phyloP scores from a whole-genome alignment of 176 grass and related monocot species.

The Triticum aestivum region DNA sequence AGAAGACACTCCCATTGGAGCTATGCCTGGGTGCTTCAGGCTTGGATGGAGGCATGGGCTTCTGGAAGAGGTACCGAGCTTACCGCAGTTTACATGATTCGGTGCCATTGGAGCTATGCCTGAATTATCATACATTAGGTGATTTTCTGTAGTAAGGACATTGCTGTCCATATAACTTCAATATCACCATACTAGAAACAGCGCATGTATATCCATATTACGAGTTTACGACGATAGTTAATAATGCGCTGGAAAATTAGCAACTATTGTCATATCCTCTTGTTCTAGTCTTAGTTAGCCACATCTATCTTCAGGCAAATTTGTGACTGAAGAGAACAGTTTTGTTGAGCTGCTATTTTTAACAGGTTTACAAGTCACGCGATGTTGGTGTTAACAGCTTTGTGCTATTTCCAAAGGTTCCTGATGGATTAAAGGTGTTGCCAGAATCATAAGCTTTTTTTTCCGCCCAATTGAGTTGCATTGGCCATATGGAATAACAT shows the following conservation, averaged over 20 bases:
- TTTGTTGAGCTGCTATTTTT: background rate
- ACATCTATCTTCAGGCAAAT: background rate
- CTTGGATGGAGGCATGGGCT: constrained; percentile 94
- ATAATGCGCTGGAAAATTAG: background rate
- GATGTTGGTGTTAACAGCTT: constrained; percentile 97
- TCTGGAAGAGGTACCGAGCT: constrained; percentile 71
- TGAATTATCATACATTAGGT: background rate
- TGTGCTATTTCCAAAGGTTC: constrained; percentile 92
- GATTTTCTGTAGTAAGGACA: background rate
- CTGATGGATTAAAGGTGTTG: constrained; percentile 90
- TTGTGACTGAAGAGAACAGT: background rate
- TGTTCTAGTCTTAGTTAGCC: background rate
- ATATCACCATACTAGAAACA: background rate
- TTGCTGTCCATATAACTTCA: background rate
- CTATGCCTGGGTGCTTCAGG: constrained; percentile 97
- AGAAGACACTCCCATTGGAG: constrained; percentile 86
- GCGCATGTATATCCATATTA: background rate
- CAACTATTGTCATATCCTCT: background rate
- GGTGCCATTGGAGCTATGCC: background rate
- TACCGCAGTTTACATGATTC: background rate
- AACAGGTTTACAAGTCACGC: constrained; percentile 82
- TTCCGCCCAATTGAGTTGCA: background rate
- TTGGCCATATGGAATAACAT: background rate
- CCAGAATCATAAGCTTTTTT: background rate
- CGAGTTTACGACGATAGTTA: background rate